phyloP scores from a whole-genome alignment of 495 filamentous ascomycete species.

The Penicillium roqueforti region DNA sequence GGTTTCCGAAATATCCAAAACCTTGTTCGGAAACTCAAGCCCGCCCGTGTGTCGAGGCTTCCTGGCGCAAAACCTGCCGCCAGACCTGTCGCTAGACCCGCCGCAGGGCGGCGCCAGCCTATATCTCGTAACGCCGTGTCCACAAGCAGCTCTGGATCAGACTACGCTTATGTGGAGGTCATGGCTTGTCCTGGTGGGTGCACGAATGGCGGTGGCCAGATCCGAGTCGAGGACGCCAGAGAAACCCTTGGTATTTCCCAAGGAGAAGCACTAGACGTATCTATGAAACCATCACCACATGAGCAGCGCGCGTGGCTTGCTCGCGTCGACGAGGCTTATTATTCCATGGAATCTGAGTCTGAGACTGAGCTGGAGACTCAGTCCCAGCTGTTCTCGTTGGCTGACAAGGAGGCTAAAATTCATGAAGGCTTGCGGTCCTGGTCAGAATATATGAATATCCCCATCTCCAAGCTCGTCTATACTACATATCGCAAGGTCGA shows the following conservation, averaged over 20 bases:
- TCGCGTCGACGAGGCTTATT: slow-evolving; percentile 91
- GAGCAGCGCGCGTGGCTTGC: slow-evolving; percentile 85
- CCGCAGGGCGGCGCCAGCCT: slow-evolving; percentile 41
- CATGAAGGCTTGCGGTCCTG: slow-evolving; percentile 65
- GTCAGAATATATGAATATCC: slow-evolving; percentile 64
- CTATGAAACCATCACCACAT: slow-evolving; percentile 55
- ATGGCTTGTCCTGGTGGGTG: slow-evolving; percentile 99
- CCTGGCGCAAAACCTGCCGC: slow-evolving; percentile 57
- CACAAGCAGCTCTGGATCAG: slow-evolving; percentile 40
- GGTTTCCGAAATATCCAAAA: slow-evolving; percentile 98
- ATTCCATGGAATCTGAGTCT: slow-evolving; percentile 65
- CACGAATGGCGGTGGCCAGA: slow-evolving; percentile 94
- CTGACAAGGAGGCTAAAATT: slow-evolving; percentile 34
- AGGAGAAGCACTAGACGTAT: slow-evolving; percentile 18
- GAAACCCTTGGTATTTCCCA: slow-evolving; percentile 20
- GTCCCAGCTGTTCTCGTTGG: slow-evolving; percentile 15
- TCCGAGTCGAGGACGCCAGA: slow-evolving; percentile 74
- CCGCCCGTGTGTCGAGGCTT: slow-evolving; percentile 66
- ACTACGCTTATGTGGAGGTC: slow-evolving; percentile 90
- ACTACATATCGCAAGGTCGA: slow-evolving; percentile 89
- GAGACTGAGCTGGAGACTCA: slow-evolving; percentile 23
- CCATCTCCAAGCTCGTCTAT: slow-evolving; percentile 66
- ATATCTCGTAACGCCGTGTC: slow-evolving; percentile 30
- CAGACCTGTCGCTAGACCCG: slow-evolving; percentile 19
- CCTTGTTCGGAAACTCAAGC: slow-evolving; percentile 83